Percentiles rank a stretch among this genome's conserved stretches.
Evolutionary conservation across 2,329 filamentous ascomycete genomes (phyloP).

Genomic region (Pseudopyricularia cyperi): DNA sequence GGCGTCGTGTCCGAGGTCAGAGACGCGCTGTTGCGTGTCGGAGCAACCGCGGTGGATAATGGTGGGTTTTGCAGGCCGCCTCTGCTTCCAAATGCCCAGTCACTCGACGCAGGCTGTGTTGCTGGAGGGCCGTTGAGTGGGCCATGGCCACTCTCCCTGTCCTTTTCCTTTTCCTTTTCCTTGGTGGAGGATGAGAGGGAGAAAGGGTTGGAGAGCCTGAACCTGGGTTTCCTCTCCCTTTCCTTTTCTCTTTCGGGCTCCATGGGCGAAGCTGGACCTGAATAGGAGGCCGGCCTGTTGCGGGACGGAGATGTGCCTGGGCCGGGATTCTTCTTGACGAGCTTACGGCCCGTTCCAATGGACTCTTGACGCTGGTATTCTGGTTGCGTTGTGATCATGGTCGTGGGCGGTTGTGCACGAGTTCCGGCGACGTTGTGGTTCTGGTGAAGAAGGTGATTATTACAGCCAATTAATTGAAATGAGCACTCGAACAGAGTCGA

Average conservation of each 20-base stretch:
- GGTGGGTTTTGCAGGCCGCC: not conserved
- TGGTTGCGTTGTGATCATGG: not conserved
- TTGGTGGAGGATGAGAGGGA: not conserved
- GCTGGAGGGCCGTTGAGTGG: not conserved
- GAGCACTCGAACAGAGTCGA: not conserved
- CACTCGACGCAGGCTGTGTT: not conserved
- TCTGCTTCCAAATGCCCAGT: not conserved
- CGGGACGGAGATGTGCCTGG: not conserved
- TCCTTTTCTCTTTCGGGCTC: not conserved
- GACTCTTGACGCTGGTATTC: not conserved
- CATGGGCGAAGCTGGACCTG: not conserved
- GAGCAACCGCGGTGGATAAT: not conserved
- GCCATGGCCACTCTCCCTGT: not conserved
- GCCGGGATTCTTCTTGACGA: not conserved
- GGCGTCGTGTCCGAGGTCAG: not conserved
- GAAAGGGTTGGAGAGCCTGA: slow-evolving; percentile 1
- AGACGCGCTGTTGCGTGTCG: not conserved
- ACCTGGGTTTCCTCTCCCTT: not conserved
- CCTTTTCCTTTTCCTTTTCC: not conserved
- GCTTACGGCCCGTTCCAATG: not conserved
- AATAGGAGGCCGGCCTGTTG: not conserved
- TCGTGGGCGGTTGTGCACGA: not conserved
- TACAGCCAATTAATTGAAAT: not conserved
- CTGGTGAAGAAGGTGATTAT: not conserved
- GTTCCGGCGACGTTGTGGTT: not conserved